Base-by-base conservation (phyloP, 768 basidiomycete genomes). In the Tubosaeta sp. region DNA sequence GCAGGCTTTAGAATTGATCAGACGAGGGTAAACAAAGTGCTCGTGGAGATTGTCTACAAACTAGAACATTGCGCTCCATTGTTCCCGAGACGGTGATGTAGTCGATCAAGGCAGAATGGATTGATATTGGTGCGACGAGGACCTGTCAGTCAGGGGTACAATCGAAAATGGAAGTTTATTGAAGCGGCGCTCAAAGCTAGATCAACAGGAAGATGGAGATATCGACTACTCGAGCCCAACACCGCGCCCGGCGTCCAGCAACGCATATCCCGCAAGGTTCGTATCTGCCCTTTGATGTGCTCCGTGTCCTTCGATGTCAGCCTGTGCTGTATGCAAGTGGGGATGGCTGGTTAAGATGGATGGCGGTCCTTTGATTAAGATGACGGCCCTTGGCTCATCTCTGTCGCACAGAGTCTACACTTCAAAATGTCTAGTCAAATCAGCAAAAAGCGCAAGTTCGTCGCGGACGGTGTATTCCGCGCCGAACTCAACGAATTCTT, bases 401-500 rank as follows among this genome's bases (percentile, higher is more conserved):
- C 50, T 22, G 14, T 42, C 43, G 6, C 46, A 32, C 47, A 68
- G 66, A 52, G 32, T 42, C 38, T 5, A 9, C 26, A 31, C 51
- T 43, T 59, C 72, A 83, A 77, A 65, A 92, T 92, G 91, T 78
- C 89, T 68, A 70, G 81, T 62, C 86, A 87, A 68, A 92, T 97
- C 80, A 92, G 90, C 81, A 97, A 97, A 79, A 95, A 95, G 81
- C 86, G 93, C 80, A 97, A 94, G 84, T 95, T 95, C 67, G 90
- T 95, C 66, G 93, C 94, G 51, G 95, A 97, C 71, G 95, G 95
- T 85, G 95, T 97, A 52, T 95, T 95, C 83, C 93, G 92, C 71
- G 97, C 97, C 62, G 97, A 99, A 77, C 84, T 99, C 72, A 92
- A 92, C 70, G 97, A 99, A 75, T 98, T 99, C 83, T 97, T 98